Evolutionary conservation across 768 basidiomycete species (phyloP).

Genomic region (Lactarius vividus): DNA sequence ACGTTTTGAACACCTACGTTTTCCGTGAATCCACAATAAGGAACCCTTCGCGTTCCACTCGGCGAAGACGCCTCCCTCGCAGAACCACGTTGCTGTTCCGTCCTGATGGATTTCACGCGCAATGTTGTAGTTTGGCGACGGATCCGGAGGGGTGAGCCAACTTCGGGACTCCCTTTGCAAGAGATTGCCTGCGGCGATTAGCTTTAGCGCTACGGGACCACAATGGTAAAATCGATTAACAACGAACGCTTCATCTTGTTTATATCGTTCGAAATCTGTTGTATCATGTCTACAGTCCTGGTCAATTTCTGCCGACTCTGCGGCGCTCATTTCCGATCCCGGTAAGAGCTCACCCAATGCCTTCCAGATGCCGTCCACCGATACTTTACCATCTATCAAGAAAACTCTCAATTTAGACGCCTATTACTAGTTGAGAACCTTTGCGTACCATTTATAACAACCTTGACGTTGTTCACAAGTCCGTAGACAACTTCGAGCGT

Average conservation of each 20-base stretch:
- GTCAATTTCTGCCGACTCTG: not conserved
- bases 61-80: too few species aligned
- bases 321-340: not conserved
- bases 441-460: not conserved
- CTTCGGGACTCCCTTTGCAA: not conserved
- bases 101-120: too few species aligned
- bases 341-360: not conserved
- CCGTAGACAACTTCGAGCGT: conserved; percentile 1
- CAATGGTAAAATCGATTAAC: not conserved
- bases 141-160: conserved; percentile 15
- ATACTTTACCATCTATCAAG: not conserved
- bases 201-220: not conserved
- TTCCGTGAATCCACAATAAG: conserved; percentile 10
- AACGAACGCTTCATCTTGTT: conserved; percentile 8
- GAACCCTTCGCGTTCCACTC: not conserved
- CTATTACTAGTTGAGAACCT: not conserved
- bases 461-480: not conserved
- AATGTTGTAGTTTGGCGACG: too few species aligned
- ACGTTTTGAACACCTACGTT: conserved; percentile 2
- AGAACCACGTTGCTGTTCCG: too few species aligned
- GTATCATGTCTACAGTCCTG: not conserved
- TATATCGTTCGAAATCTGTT: not conserved
- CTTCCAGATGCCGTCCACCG: not conserved
- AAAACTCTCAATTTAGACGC: not conserved
- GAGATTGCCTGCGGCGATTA: not conserved